phyloP scores from a whole-genome alignment of 2,329 filamentous ascomycete genomes.

The Seiridium cupressi region DNA sequence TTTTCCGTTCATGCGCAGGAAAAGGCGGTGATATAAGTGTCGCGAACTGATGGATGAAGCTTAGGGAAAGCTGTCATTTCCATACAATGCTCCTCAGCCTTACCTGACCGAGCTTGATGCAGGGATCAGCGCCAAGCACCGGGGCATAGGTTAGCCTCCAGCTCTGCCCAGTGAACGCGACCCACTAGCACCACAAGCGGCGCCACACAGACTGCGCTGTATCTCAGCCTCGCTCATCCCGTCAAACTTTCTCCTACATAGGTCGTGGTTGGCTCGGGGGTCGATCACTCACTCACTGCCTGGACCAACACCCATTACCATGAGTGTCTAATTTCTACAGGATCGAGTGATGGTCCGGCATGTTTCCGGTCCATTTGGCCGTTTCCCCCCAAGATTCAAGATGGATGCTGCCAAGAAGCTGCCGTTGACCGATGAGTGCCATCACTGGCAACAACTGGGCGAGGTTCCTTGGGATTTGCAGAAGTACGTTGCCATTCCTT shows the following conservation, averaged over 20 bases:
- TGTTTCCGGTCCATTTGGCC: constrained; percentile 2
- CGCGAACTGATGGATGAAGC: too few relatives aligned
- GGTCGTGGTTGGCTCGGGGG: too few relatives aligned
- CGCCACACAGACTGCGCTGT: background rate
- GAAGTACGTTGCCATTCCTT: constrained; percentile 57
- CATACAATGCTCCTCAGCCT: too few relatives aligned
- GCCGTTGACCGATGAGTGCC: constrained; percentile 60
- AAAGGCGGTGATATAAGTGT: too few relatives aligned
- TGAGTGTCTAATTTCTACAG: background rate
- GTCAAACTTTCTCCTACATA: background rate
- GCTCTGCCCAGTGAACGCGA: too few relatives aligned
- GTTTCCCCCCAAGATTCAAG: constrained; percentile 12
- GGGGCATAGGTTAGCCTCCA: too few relatives aligned
- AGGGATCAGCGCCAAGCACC: too few relatives aligned
- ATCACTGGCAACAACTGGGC: constrained; percentile 69
- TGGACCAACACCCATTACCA: background rate
- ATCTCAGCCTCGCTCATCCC: constrained; percentile 1
- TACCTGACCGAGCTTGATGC: too few relatives aligned
- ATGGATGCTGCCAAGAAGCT: constrained; percentile 44
- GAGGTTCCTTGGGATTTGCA: constrained; percentile 82
- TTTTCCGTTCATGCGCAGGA: too few relatives aligned
- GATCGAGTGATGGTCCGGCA: constrained; percentile 3
- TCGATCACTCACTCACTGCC: background rate
- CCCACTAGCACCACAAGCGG: background rate
- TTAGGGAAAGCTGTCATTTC: too few relatives aligned